These are phyloP conservation scores for Pestalotiopsis sp. DNA, from an alignment of 2,329 filamentous ascomycete species.

Conservation along the genomic window DNA sequence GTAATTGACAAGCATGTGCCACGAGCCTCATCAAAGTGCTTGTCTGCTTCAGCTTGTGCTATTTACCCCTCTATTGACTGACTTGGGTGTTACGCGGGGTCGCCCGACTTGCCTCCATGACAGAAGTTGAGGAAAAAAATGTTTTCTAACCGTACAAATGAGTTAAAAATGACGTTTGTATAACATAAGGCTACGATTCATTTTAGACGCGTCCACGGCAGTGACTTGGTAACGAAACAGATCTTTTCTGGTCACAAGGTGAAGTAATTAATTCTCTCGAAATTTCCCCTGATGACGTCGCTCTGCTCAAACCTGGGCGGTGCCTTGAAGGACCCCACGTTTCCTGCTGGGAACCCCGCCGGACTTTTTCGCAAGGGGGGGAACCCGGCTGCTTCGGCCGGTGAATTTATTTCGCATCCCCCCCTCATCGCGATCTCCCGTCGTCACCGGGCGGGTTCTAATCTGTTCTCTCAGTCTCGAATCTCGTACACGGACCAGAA, in stretches of 20 bases:
- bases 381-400: not conserved
- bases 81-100: not conserved
- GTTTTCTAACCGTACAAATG: not conserved
- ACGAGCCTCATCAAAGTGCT: not conserved
- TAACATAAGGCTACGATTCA: not conserved
- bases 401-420: not conserved
- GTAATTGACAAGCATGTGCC: not conserved
- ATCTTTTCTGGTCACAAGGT: no score
- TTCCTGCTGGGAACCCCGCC: not conserved
- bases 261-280: not conserved
- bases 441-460: not conserved
- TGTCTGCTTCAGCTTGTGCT: not conserved
- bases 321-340: not conserved
- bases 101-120: not conserved
- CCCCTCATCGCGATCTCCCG: not conserved
- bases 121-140: not conserved
- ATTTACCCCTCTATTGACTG: not conserved
- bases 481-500: not conserved
- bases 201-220: not conserved
- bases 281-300: not conserved
- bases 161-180: not conserved
- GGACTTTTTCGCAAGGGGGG: not conserved
- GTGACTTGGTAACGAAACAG: no score
- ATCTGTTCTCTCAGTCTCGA: no score
- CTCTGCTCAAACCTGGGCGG: not conserved